Conservation (phyloP, 2,329 filamentous ascomycete genomes). For the Nemania sp. region DNA sequence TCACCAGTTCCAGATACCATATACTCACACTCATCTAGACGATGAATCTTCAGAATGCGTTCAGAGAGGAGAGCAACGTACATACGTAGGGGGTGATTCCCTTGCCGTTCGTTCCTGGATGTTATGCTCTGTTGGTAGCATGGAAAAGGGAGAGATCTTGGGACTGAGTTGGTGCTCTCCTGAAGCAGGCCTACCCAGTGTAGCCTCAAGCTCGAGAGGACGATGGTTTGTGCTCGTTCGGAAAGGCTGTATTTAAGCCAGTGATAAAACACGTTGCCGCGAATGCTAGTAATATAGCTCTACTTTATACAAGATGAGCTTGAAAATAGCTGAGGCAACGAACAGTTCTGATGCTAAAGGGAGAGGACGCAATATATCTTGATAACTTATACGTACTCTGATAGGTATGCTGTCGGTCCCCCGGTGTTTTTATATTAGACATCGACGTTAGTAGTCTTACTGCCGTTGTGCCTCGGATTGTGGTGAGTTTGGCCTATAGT, state of each 20-base stretch:
- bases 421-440: no score
- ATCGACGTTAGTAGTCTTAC: no score
- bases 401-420: no score
- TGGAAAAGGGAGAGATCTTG: not conserved
- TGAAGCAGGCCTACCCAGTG: slow-evolving; percentile 6
- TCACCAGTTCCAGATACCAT: slow-evolving; percentile 3
- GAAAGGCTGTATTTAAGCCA: slow-evolving; percentile 2
- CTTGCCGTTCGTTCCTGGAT: slow-evolving; percentile 9
- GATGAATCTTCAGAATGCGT: slow-evolving; percentile 8
- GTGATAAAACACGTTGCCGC: slow-evolving; percentile 1
- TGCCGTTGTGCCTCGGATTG: no score
- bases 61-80: slow-evolving; percentile 1
- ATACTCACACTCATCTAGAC: not conserved
- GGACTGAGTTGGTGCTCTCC: slow-evolving; percentile 3
- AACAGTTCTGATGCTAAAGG: slow-evolving; percentile 2
- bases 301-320: no score
- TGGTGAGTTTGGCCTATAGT: no score
- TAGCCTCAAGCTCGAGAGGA: slow-evolving; percentile 1
- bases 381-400: no score
- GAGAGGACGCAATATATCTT: no score
- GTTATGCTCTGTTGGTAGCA: slow-evolving; percentile 1
- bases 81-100: slow-evolving; percentile 7
- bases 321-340: slow-evolving; percentile 3
- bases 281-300: slow-evolving; percentile 1
- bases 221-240: slow-evolving; percentile 2